Percentiles rank a stretch among this genome's conserved stretches.
Conservation (phyloP, 169 alveolate species). For the Blepharisma undulans region DNA sequence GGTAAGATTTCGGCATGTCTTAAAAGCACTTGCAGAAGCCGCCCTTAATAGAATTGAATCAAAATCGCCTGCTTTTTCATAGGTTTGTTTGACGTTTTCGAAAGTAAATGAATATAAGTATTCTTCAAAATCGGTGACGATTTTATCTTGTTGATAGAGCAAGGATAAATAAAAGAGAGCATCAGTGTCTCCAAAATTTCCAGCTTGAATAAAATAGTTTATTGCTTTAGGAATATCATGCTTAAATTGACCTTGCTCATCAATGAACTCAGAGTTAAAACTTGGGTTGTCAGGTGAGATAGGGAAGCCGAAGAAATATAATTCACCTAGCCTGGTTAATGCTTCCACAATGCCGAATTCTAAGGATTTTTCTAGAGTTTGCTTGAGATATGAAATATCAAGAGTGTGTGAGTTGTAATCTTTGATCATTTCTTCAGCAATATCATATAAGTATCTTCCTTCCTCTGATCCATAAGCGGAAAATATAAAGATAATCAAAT, state of each 20-base stretch:
- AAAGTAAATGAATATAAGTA: not conserved
- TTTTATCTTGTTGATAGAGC: not conserved
- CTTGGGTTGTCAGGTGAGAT: not conserved
- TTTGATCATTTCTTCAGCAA: not conserved
- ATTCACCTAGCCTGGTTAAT: not conserved
- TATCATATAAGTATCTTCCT: not conserved
- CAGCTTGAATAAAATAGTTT: not conserved
- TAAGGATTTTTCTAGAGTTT: not conserved
- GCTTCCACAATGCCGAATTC: not conserved
- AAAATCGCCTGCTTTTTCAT: not conserved
- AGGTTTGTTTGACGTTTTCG: not conserved
- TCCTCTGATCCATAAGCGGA: not conserved
- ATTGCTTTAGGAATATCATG: slow-evolving; percentile 3
- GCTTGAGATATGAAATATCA: not conserved
- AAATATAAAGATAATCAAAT: not conserved
- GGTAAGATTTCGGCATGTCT: not conserved
- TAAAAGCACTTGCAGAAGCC: not conserved
- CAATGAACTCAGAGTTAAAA: not conserved
- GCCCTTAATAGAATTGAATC: not conserved
- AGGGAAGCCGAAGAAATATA: not conserved
- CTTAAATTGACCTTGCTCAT: not conserved
- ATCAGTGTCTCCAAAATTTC: not conserved
- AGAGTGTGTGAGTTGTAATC: not conserved
- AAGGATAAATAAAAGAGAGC: not conserved
- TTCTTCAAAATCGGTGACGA: not conserved